Evolutionary conservation across 163 green algal species (phyloP).

Genomic region (Botryococcus braunii): DNA sequence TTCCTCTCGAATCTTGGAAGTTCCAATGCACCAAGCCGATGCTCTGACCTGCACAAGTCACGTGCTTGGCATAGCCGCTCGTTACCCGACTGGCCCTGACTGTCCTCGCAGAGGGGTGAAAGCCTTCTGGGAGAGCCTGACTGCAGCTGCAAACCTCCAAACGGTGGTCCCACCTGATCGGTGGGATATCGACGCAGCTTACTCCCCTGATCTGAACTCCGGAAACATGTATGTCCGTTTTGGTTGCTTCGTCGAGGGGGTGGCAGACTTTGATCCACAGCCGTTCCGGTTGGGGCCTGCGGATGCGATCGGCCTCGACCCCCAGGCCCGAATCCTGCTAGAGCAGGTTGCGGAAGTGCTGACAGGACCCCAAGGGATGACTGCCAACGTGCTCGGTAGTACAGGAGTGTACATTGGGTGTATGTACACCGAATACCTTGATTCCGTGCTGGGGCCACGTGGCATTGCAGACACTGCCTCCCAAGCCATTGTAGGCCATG

Average conservation of each 20-base stretch:
- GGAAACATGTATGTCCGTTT: constrained; percentile 14
- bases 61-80: no score
- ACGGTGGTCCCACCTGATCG: constrained; percentile 20
- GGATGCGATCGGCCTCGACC: constrained; percentile 66
- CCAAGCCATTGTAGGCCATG: constrained; percentile 30
- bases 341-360: constrained; percentile 28
- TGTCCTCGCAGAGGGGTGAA: not conserved
- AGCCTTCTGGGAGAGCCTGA: constrained; percentile 16
- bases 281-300: constrained; percentile 26
- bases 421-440: constrained; percentile 29
- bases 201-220: not conserved
- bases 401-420: constrained; percentile 26
- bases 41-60: no score
- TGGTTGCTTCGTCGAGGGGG: constrained; percentile 39
- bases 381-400: not conserved
- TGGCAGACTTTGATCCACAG: constrained; percentile 33
- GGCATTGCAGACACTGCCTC: constrained; percentile 3
- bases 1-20: no score
- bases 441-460: constrained; percentile 10
- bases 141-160: constrained; percentile 9
- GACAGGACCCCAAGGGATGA: constrained; percentile 11
- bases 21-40: no score
- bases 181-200: constrained; percentile 31
- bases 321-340: constrained; percentile 81
- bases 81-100: no score